Evolutionary conservation across 208 protist genomes (phyloP), one percentile per base, ranked within the genome.

Genomic region (Porcisia deanei): DNA sequence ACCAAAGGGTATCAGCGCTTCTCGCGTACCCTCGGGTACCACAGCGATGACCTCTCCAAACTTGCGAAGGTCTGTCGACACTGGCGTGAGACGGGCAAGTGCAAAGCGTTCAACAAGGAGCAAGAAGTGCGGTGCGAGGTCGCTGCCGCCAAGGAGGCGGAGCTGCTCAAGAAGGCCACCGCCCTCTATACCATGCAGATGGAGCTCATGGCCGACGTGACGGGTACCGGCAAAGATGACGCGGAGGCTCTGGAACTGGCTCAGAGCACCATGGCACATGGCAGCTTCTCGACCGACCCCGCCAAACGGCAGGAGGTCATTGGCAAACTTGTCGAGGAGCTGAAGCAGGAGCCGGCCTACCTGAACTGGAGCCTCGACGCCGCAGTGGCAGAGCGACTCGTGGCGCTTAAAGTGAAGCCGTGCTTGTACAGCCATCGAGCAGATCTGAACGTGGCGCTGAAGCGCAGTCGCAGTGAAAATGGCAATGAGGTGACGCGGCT

Each of bases 361-460:
- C 73, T 82, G 49, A 83, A 92, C 69, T 96, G 92, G 91, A 94
- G 85, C 74, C 79, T 96, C 10, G 90, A 96, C 55, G 86, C 82
- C 30, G 90, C 76, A 30, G 84, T 95, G 20, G 86, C 80, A 64
- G 88, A 91, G 77, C 70, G 69, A 30, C 84, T 96, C 84, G 84
- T 93, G 22, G 66, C 75, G 54, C 73, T 79, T 60, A 30, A 77
- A 9, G 53, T 90, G 34, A 80, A 78, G 10, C 84, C 75, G 30
- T 96, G 92, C 72, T 71, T 63, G 9, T 96, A 77, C 76, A 85
- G 79, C 12, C 89, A 96, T 65, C 83, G 83, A 18, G 79, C 66
- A 1, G 83, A 86, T 45, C 37, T 91, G 18, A 73, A 82, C 3
- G 30, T 20, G 12, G 43, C 78, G 60, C 72, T 92, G 59, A 88